Evolutionary conservation across 2,329 filamentous ascomycete species (phyloP), one percentile per base, ranked within the genome.

Genomic region (Fusarium albosuccineum): DNA sequence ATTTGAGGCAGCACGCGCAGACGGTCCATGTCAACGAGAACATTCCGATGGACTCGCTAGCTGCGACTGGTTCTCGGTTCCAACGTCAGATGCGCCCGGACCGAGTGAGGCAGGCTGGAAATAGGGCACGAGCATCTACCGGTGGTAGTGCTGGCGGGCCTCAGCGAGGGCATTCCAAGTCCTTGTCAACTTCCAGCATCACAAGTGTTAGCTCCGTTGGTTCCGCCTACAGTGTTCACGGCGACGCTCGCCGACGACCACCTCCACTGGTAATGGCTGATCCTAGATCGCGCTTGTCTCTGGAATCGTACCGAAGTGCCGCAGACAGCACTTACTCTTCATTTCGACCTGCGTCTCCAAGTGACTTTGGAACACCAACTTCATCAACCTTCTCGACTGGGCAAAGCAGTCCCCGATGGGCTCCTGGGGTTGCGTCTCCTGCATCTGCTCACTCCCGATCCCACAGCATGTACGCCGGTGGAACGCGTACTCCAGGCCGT

Each of bases 21-120:
- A 98, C 96, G 0, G 96, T 99, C 1, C 96, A 99, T 77, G 92
- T 97, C 60, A 97, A 98, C 77, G 96, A 98, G 77, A 94, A 97
- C 59, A 99, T 99, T 34, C 96, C 96, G 4, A 89, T 90, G 40
- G 94, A 97, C 77, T 98, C 96, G 2, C 86, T 98, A 17, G 96
- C 96, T 14, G 96, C 95, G 5, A 96, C 93, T 2, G 94, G 94
- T 26, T 97, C 94, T 9, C 87, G 95, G 39, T 97, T 97, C 73
- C 95, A 97, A 74, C 87, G 95, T 64, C 94, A 97, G 78, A 93
- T 97, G 61, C 88, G 95, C 54, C 97, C 93, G 1, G 94, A 97
- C 69, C 86, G 93, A 61, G 91, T 95, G 34, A 87, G 93, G 55
- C 91, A 92, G 50, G 87, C 91, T 2, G 90, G 87, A 27, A 87